Conservation (phyloP, 2,329 filamentous ascomycete species). For the Diaporthe sp. region DNA sequence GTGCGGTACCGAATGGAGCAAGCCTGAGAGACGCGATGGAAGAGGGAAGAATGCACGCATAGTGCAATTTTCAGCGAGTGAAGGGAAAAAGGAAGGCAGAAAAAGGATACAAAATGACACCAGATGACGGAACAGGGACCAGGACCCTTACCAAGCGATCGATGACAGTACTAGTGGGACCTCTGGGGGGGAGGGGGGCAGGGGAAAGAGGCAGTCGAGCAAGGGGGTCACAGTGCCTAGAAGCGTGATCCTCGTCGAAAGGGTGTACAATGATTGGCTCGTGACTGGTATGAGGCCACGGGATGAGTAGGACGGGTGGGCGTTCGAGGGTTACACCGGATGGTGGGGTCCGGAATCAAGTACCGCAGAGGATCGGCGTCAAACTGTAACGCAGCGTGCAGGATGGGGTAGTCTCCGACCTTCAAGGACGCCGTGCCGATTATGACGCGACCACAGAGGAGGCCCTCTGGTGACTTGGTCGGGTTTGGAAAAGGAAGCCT, state of each 20-base stretch:
- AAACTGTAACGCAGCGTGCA: constrained; percentile 20
- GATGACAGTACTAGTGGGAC: constrained; percentile 33
- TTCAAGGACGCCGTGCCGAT: constrained; percentile 1
- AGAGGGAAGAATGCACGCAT: constrained; percentile 18
- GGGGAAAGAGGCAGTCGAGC: constrained; percentile 7
- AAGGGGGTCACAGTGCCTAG: constrained; percentile 37
- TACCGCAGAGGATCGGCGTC: constrained; percentile 32
- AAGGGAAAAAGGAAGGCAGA: constrained; percentile 15
- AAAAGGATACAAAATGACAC: constrained; percentile 39
- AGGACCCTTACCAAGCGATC: constrained; percentile 38
- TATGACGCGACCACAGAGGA: constrained; percentile 4
- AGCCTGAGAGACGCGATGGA: not conserved
- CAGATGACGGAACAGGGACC: constrained; percentile 40
- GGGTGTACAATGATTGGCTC: constrained; percentile 43
- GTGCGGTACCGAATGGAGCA: constrained; percentile 18
- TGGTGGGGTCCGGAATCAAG: constrained; percentile 34
- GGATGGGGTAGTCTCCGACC: constrained; percentile 3
- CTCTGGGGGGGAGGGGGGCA: constrained; percentile 1
- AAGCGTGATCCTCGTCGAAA: constrained; percentile 34
- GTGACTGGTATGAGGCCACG: constrained; percentile 40
- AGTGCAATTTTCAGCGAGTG: constrained; percentile 25
- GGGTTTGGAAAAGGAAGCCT: constrained; percentile 24
- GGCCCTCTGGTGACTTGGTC: constrained; percentile 15
- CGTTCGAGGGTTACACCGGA: constrained; percentile 39
- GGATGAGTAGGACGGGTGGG: constrained; percentile 41